These are phyloP conservation scores for Akanthomyces dipterigenus DNA, from an alignment of 2,329 filamentous ascomycete species.

Conservation along the genomic window DNA sequence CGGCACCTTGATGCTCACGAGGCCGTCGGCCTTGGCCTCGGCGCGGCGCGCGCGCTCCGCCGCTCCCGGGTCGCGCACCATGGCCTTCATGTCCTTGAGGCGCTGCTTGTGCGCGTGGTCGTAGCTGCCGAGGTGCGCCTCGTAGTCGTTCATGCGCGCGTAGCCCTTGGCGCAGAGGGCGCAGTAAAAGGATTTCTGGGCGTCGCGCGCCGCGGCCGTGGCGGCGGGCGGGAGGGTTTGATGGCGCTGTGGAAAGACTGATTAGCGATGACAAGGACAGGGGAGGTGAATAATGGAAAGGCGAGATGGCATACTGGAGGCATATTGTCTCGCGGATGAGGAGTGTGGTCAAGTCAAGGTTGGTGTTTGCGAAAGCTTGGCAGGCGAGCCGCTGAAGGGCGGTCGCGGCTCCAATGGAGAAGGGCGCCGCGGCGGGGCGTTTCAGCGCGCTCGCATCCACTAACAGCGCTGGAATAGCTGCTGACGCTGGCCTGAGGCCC, in stretches of 20 bases:
- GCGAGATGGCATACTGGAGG: slow-evolving; percentile 2
- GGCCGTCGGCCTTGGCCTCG: slow-evolving; percentile 62
- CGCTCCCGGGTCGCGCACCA: slow-evolving; percentile 65
- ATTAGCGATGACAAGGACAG: no score
- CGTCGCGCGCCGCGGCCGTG: slow-evolving; percentile 62
- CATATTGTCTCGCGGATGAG: background rate
- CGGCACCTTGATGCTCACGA: slow-evolving; percentile 60
- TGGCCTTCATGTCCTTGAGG: slow-evolving; percentile 79
- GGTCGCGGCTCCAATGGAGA: background rate
- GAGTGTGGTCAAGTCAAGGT: background rate
- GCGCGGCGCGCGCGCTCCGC: slow-evolving; percentile 59
- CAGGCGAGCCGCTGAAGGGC: background rate
- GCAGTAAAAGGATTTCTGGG: slow-evolving; percentile 76
- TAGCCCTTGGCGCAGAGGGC: slow-evolving; percentile 91
- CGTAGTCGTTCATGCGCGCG: slow-evolving; percentile 90
- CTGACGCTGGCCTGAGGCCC: slow-evolving; percentile 2
- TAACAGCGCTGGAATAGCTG: background rate
- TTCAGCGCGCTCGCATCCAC: background rate
- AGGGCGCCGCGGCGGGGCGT: background rate
- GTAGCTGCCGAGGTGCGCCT: slow-evolving; percentile 88
- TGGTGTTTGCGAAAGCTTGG: background rate
- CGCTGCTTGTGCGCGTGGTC: slow-evolving; percentile 94
- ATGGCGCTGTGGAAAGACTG: slow-evolving; percentile 42
- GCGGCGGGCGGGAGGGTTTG: slow-evolving; percentile 53
- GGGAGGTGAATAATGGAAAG: slow-evolving; percentile 25